phyloP scores from a whole-genome alignment of 257 asterid genomes.

The Cinchona pubescens region DNA sequence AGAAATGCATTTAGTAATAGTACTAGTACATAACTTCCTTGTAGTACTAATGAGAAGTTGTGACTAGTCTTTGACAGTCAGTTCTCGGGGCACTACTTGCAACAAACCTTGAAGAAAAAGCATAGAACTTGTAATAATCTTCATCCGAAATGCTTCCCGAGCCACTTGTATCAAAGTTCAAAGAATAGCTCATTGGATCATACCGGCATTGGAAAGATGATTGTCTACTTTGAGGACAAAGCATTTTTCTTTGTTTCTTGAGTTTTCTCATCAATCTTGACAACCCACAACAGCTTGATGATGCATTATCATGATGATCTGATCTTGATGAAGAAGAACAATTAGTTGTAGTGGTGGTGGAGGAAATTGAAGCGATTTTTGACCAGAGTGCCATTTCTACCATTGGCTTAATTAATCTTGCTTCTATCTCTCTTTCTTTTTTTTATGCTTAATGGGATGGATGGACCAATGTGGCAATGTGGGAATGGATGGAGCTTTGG shows the following conservation, averaged over 20 bases:
- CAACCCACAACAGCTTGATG: conserved; percentile 47
- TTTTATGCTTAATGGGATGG: not conserved
- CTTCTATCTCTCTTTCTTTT: conserved; percentile 22
- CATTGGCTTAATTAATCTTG: not conserved
- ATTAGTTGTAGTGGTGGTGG: conserved; percentile 16
- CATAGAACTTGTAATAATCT: conserved; percentile 53
- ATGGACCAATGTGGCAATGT: not conserved
- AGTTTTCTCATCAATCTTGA: conserved; percentile 51
- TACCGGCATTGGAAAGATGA: conserved; percentile 61
- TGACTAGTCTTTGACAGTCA: conserved; percentile 29
- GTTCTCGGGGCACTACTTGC: conserved; percentile 35
- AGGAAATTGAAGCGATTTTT: conserved; percentile 18
- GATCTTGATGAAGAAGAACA: conserved; percentile 3
- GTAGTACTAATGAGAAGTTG: conserved; percentile 24
- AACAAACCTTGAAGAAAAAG: conserved; percentile 76
- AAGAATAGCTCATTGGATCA: conserved; percentile 68
- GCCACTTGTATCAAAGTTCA: conserved; percentile 56
- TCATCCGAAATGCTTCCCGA: conserved; percentile 44
- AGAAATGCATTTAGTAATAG: not conserved
- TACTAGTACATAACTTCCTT: not conserved
- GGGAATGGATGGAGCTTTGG: not conserved
- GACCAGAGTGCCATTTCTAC: conserved; percentile 43
- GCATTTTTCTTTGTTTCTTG: conserved; percentile 44
- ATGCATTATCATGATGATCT: not conserved
- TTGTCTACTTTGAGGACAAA: conserved; percentile 40